Conservation (phyloP, 208 protist species). For the Trichomonas tenax region DNA sequence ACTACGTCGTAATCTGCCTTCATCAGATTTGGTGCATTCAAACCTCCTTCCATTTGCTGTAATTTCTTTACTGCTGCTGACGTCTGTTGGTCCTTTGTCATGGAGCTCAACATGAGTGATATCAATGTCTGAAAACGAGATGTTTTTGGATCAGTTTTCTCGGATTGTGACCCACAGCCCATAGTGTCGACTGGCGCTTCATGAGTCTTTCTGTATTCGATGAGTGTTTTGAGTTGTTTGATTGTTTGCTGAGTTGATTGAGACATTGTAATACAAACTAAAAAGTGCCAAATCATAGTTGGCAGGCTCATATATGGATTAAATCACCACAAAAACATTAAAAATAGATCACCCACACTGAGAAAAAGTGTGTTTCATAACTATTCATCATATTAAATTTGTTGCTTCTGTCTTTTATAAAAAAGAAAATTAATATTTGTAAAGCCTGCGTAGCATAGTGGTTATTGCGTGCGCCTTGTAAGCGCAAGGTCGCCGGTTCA, state of each 20-base stretch:
- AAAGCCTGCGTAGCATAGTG: neutral
- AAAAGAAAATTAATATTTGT: neutral
- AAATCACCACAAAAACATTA: too few relatives aligned
- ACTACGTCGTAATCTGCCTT: neutral
- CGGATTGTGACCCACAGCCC: neutral
- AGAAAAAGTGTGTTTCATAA: too few relatives aligned
- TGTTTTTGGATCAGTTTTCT: neutral
- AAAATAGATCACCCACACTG: too few relatives aligned
- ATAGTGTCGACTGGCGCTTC: neutral
- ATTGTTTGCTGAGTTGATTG: too few relatives aligned
- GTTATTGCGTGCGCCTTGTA: neutral
- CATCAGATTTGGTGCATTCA: neutral
- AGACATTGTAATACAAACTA: too few relatives aligned
- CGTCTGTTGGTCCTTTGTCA: neutral
- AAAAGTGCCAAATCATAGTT: too few relatives aligned
- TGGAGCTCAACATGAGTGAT: neutral
- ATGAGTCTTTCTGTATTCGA: neutral
- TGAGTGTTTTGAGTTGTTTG: neutral
- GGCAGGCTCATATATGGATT: too few relatives aligned
- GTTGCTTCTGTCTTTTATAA: too few relatives aligned
- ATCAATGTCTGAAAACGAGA: neutral
- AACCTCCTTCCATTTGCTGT: neutral
- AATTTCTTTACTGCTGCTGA: neutral
- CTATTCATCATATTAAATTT: too few relatives aligned
- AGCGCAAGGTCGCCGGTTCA: neutral